Conservation (phyloP, 768 basidiomycete genomes). For the Suillus sp. region DNA sequence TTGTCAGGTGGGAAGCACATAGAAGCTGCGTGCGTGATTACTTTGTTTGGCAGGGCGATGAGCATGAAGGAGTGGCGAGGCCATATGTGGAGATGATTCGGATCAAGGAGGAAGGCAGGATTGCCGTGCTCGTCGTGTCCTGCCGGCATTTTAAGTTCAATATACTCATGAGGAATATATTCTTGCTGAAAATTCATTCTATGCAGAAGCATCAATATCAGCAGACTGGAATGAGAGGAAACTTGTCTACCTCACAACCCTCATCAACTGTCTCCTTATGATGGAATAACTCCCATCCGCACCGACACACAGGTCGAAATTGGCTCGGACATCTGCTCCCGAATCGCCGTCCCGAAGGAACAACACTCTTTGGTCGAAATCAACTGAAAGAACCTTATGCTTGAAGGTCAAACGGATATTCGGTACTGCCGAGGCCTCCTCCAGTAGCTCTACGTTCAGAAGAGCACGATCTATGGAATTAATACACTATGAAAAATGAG, state of each 20-base stretch:
- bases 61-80: constrained; percentile 99
- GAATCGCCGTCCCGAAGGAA: constrained; percentile 49
- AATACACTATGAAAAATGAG: constrained; percentile 65
- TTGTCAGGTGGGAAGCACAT: constrained; percentile 28
- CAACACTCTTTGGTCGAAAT: constrained; percentile 70
- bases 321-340: constrained; percentile 44
- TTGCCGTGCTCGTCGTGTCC: constrained; percentile 60
- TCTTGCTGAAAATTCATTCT: constrained; percentile 96
- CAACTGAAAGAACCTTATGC: constrained; percentile 74
- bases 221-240: constrained; percentile 1
- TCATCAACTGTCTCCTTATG: constrained; percentile 93
- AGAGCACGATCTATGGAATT: constrained; percentile 90
- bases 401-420: constrained; percentile 76
- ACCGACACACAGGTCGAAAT: constrained; percentile 84
- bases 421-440: constrained; percentile 63
- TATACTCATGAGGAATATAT: constrained; percentile 94
- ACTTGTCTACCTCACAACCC: constrained; percentile 65
- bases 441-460: constrained; percentile 83
- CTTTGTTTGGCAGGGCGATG: constrained; percentile 97
- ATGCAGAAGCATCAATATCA: constrained; percentile 21
- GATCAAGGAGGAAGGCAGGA: constrained; percentile 81
- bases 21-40: constrained; percentile 40
- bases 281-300: constrained; percentile 95
- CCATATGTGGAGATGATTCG: constrained; percentile 98
- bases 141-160: constrained; percentile 95